Percentiles rank a stretch among this genome's conserved stretches.
Evolutionary conservation across 345 rosid species (phyloP).

Genomic region (Salix exigua): DNA sequence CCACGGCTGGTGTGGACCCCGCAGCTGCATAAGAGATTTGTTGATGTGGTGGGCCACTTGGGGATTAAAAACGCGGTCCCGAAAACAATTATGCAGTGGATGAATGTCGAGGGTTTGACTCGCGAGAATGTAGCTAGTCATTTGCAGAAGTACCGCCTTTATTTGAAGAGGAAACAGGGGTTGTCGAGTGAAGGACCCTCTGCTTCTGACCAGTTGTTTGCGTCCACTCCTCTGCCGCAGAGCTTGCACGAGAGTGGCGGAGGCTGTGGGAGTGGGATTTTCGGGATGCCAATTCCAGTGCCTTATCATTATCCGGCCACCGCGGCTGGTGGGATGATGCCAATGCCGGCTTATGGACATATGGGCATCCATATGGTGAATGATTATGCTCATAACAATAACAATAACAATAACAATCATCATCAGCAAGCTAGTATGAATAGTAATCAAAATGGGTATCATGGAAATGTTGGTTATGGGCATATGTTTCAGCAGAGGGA

Average conservation of each 20-base stretch:
- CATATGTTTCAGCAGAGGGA: constrained; percentile 62
- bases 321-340: constrained; percentile 39
- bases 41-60: constrained; percentile 80
- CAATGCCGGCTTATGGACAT: constrained; percentile 66
- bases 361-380: constrained; percentile 49
- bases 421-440: constrained; percentile 14
- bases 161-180: constrained; percentile 89
- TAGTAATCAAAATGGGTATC: constrained; percentile 38
- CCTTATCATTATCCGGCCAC: constrained; percentile 25
- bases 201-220: constrained; percentile 70
- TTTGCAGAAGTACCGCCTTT: constrained; percentile 85
- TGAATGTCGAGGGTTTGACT: constrained; percentile 95
- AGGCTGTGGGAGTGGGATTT: constrained; percentile 25
- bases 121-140: constrained; percentile 96
- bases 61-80: constrained; percentile 96
- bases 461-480: constrained; percentile 38
- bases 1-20: constrained; percentile 97
- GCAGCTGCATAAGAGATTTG: constrained; percentile 91
- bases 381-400: not conserved
- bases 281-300: constrained; percentile 43
- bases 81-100: constrained; percentile 96
- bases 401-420: not conserved
- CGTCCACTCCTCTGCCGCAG: constrained; percentile 69
- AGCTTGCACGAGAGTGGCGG: constrained; percentile 45
- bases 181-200: constrained; percentile 40